Percentiles rank a stretch among this genome's conserved stretches.
These are phyloP conservation scores for Endoconidiophora laricicola DNA, from an alignment of 2,329 filamentous ascomycete species.

Conservation along the genomic window DNA sequence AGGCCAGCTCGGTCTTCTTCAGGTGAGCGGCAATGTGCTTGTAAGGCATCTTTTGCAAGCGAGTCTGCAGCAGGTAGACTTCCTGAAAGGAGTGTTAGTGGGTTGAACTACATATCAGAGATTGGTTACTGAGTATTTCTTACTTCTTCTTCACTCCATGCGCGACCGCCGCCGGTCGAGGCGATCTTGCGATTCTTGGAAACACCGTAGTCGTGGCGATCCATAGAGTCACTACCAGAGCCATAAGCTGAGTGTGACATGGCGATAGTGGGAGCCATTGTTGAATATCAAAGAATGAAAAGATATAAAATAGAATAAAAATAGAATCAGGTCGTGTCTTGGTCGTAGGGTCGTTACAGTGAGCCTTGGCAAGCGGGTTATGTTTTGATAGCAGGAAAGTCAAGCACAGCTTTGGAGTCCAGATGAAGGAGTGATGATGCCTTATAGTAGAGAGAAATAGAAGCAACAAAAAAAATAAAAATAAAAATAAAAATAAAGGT, in stretches of 20 bases:
- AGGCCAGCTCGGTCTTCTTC: constrained; percentile 77
- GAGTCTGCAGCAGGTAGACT: constrained; percentile 66
- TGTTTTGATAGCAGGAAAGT: constrained; percentile 12
- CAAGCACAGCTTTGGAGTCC: too few relatives aligned
- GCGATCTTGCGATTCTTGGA: constrained; percentile 50
- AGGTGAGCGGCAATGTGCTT: constrained; percentile 75
- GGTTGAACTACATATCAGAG: neutral
- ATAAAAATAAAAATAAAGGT: neutral
- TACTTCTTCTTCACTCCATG: constrained; percentile 79
- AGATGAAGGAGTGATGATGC: too few relatives aligned
- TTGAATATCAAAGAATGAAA: neutral
- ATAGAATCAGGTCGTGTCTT: neutral
- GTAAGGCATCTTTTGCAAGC: constrained; percentile 77
- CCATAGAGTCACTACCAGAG: constrained; percentile 27
- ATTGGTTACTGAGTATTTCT: constrained; percentile 15
- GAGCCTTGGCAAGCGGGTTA: neutral
- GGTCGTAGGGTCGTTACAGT: neutral
- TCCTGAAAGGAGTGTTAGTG: constrained; percentile 36
- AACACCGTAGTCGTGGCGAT: constrained; percentile 42
- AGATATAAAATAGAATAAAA: neutral
- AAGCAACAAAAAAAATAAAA: too few relatives aligned
- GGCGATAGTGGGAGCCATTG: constrained; percentile 35
- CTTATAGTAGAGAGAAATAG: too few relatives aligned
- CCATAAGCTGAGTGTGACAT: constrained; percentile 16
- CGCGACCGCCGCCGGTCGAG: constrained; percentile 58